Conservation (phyloP, 208 protist species). For the Tritrichomonas foetus region DNA sequence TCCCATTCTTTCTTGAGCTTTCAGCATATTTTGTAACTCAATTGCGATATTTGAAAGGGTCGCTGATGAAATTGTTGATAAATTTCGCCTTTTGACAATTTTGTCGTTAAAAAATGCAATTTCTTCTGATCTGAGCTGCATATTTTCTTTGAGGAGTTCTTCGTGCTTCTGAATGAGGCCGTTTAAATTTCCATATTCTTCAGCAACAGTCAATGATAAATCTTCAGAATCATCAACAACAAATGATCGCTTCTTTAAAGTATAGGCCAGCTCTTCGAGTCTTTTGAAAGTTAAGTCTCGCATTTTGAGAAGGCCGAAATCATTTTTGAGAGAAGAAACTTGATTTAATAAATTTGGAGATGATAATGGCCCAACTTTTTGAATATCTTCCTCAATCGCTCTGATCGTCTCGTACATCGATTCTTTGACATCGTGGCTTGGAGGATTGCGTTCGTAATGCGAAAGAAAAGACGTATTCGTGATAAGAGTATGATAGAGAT, state of each 20-base stretch:
- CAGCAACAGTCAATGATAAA: background rate
- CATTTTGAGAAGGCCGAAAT: background rate
- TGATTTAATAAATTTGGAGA: background rate
- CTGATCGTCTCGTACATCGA: background rate
- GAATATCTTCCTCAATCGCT: background rate
- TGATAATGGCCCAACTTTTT: background rate
- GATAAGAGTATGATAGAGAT: background rate
- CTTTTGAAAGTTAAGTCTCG: background rate
- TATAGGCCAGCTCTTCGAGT: slow-evolving; percentile 11
- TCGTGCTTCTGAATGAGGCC: background rate
- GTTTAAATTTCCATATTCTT: background rate
- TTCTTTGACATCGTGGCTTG: background rate
- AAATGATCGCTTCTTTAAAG: background rate
- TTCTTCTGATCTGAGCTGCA: background rate
- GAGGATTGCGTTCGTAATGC: background rate
- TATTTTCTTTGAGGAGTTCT: background rate
- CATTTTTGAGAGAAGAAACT: background rate
- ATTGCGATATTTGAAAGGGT: background rate
- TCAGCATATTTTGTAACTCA: background rate
- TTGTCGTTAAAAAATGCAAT: background rate
- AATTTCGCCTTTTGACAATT: background rate
- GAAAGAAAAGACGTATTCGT: slow-evolving; percentile 27
- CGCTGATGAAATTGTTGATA: background rate
- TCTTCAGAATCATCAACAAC: slow-evolving; percentile 10
- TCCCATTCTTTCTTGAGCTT: background rate